Conservation (phyloP, 1,284 basidiomycete genomes). For the Xanthoconium separans region DNA sequence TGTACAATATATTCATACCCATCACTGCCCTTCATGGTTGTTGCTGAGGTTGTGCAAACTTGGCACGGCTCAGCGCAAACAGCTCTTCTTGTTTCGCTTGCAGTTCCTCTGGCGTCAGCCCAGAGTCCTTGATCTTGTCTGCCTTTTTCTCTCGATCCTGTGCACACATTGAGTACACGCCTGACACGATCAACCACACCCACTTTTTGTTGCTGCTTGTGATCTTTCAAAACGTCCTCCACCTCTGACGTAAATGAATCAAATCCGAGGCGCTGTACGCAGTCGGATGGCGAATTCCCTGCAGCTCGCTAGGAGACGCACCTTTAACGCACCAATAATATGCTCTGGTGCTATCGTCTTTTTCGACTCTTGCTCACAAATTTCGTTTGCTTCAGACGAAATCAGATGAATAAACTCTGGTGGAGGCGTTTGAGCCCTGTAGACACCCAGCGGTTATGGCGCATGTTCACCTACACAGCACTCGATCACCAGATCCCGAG, state of each 20-base stretch:
- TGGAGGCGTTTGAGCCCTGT: constrained; percentile 13
- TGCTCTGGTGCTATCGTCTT: constrained; percentile 99
- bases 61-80: constrained; percentile 86
- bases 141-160: constrained; percentile 87
- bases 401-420: constrained; percentile 98
- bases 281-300: constrained; percentile 9
- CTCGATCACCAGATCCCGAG: constrained; percentile 94
- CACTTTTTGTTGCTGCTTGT: constrained; percentile 94
- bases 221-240: constrained; percentile 89
- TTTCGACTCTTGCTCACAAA: constrained; percentile 98
- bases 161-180: constrained; percentile 5
- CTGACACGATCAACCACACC: constrained; percentile 23
- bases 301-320: constrained; percentile 36
- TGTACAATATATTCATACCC: constrained; percentile 24
- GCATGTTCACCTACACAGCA: constrained; percentile 90
- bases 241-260: constrained; percentile 86
- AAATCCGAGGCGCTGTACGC: constrained; percentile 78
- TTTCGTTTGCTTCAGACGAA: constrained; percentile 96
- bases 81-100: constrained; percentile 85
- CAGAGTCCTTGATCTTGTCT: constrained; percentile 86
- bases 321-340: constrained; percentile 90
- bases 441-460: constrained; percentile 4
- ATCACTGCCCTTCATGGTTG: constrained; percentile 15
- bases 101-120: constrained; percentile 90
- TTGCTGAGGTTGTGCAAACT: constrained; percentile 52